A percentile compares a stretch with the other conserved stretches of the same genome.
phyloP scores from a whole-genome alignment of 2,329 filamentous ascomycete genomes.

The Arthroderma uncinatum region DNA sequence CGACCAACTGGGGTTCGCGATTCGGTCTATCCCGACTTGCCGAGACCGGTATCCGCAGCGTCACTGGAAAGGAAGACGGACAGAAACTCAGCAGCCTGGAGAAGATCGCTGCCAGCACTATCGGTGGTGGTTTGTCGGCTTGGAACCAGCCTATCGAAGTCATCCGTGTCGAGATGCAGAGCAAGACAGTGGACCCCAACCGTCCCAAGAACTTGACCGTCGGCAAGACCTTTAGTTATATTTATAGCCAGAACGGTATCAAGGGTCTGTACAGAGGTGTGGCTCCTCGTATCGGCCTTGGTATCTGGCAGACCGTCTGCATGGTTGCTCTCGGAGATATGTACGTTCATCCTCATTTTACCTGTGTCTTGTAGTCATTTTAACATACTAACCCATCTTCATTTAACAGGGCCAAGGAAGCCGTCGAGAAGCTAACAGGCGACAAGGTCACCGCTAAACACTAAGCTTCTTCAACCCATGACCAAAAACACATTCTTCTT shows the following conservation, averaged over 20 bases:
- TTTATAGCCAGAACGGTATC: constrained; percentile 79
- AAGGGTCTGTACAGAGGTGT: constrained; percentile 94
- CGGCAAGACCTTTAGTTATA: constrained; percentile 68
- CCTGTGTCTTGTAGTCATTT: constrained; percentile 12
- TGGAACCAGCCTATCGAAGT: constrained; percentile 99
- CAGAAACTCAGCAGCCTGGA: constrained; percentile 69
- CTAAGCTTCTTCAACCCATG: constrained; percentile 31
- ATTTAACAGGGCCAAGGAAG: constrained; percentile 48
- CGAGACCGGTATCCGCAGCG: constrained; percentile 71
- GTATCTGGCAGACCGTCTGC: constrained; percentile 98
- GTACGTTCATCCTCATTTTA: constrained; percentile 45
- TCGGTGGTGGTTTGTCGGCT: constrained; percentile 88
- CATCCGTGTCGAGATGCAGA: constrained; percentile 99
- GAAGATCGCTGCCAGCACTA: constrained; percentile 75
- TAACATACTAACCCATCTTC: constrained; percentile 21
- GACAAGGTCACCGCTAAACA: constrained; percentile 55
- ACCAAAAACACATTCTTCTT: constrained; percentile 15
- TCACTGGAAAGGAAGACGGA: constrained; percentile 65
- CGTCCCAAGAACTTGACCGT: constrained; percentile 99
- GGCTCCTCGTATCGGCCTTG: constrained; percentile 81
- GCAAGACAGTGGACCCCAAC: constrained; percentile 95
- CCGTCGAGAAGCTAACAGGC: constrained; percentile 54
- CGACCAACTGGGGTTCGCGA: constrained; percentile 97
- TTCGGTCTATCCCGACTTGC: constrained; percentile 89
- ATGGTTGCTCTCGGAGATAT: constrained; percentile 99